A percentile compares a stretch with the other conserved stretches of the same genome.
phyloP scores from a whole-genome alignment of 2,329 filamentous ascomycete genomes.

The Ceratocystiopsis sp. region DNA sequence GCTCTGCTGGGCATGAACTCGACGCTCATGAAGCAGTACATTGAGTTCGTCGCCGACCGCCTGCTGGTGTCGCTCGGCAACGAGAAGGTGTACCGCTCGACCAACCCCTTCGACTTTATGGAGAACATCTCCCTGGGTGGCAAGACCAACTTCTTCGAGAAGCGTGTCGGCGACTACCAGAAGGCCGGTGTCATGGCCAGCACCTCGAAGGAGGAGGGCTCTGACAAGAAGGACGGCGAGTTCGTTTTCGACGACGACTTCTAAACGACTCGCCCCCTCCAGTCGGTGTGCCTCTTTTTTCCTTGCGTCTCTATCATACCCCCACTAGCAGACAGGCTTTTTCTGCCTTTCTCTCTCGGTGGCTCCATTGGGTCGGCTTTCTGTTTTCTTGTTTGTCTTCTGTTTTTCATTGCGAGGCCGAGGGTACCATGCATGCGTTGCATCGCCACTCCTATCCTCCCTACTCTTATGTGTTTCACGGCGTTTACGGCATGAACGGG shows the following conservation, averaged over 20 bases:
- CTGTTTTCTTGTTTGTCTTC: constrained; percentile 1
- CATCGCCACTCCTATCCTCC: constrained; percentile 6
- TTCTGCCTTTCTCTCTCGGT: background rate
- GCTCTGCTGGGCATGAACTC: constrained; percentile 96
- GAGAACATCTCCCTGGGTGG: constrained; percentile 97
- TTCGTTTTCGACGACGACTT: constrained; percentile 97
- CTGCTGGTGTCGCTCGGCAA: constrained; percentile 87
- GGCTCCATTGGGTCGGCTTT: background rate
- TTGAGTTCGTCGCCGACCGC: constrained; percentile 96
- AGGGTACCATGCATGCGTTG: background rate
- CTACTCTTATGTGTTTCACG: constrained; percentile 1
- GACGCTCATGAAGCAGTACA: constrained; percentile 97
- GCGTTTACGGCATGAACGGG: constrained; percentile 3
- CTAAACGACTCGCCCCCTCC: constrained; percentile 31
- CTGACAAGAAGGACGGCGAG: constrained; percentile 44
- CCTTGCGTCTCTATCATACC: constrained; percentile 6
- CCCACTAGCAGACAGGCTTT: constrained; percentile 1
- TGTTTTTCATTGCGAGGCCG: background rate
- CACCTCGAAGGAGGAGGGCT: constrained; percentile 49
- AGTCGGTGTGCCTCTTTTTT: constrained; percentile 3
- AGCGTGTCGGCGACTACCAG: constrained; percentile 98
- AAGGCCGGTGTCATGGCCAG: constrained; percentile 97
- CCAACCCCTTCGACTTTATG: constrained; percentile 99
- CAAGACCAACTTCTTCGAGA: constrained; percentile 99
- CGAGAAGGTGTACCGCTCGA: constrained; percentile 77